Conservation (phyloP, 139 green algal genomes). For the Chlorella sp. region DNA sequence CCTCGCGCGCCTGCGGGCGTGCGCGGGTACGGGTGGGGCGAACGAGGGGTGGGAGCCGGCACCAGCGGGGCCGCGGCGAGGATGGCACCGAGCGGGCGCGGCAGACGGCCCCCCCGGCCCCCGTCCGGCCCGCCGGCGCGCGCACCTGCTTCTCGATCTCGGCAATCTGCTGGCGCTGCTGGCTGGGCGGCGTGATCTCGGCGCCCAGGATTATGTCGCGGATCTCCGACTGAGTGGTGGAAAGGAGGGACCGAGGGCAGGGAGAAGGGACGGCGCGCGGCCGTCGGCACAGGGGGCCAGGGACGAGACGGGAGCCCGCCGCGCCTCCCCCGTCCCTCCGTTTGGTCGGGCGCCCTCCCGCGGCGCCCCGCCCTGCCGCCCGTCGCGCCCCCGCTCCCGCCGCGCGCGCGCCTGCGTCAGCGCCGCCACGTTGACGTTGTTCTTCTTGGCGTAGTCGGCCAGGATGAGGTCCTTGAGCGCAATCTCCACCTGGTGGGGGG, state of each 20-base stretch:
- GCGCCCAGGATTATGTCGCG: conserved; percentile 99
- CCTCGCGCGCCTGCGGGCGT: conserved; percentile 58
- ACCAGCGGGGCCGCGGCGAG: too few species aligned
- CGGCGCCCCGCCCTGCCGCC: too few species aligned
- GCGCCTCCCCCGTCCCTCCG: too few species aligned
- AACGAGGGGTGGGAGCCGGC: too few species aligned
- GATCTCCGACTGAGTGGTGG: conserved; percentile 97
- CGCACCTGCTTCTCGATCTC: conserved; percentile 97
- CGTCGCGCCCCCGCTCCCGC: too few species aligned
- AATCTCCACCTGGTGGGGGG: conserved; percentile 71
- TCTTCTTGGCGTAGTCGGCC: conserved; percentile 99
- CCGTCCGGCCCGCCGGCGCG: not conserved
- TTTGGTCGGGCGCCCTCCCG: too few species aligned
- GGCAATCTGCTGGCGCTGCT: conserved; percentile 98
- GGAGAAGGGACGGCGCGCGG: too few species aligned
- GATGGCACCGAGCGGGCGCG: too few species aligned
- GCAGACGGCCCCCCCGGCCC: too few species aligned
- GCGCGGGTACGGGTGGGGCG: not conserved
- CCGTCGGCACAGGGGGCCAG: too few species aligned
- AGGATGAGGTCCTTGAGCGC: conserved; percentile 98
- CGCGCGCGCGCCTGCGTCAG: conserved; percentile 70
- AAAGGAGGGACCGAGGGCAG: too few species aligned
- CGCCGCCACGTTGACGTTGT: conserved; percentile 98
- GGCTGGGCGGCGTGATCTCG: conserved; percentile 95
- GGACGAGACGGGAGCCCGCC: too few species aligned